Evolutionary conservation across 2,329 filamentous ascomycete species (phyloP), one percentile per base, ranked within the genome.

Genomic region (Paraconiothyrium sp.): DNA sequence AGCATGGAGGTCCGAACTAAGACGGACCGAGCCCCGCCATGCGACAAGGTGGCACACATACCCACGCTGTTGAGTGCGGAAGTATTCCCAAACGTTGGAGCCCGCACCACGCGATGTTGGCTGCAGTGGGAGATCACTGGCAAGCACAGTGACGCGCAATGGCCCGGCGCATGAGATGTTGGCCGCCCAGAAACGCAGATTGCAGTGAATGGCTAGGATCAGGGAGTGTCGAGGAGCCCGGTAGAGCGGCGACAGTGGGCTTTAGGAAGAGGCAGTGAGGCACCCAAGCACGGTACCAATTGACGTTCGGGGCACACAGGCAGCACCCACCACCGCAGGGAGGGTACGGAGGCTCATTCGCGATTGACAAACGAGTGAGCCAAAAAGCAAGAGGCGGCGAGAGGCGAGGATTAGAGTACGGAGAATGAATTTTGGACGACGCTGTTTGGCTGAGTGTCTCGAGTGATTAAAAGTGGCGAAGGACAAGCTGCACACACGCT

Each of bases 381-480:
- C 63, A 68, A 73, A 72, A 75, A 75, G 72, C 72, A 76, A 64
- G 50, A 54, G 65, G 72, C 67, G 63, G 65, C 67, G 63, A 52
- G 70, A 64, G 66, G 73, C 72, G 69, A 70, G 67, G 69, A 71
- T 69, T 67, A 72, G 70, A 66, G 69, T 5, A 72, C 66, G 66
- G 66, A 72, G 66, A 70, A 65, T 69, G 67, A 74, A 68, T 72
- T 74, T 71, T 72, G 63, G 65, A 65, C 62, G 51, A 64, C 67
- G 68, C 67, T 76, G 69, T 75, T 69, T 76, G 75, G 73, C 69
- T 74, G 71, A 68, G 66, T 63, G 65, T 65, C 66, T 73, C 67
- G 68, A 72, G 54, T 73, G 71, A 76, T 76, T 72, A 78, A 77
- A 77, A 77, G 75, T 77, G 76, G 76, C 76, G 72, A 78, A 71